Conservation (phyloP, 2,329 filamentous ascomycete species). For the Sclerotinia glacialis region DNA sequence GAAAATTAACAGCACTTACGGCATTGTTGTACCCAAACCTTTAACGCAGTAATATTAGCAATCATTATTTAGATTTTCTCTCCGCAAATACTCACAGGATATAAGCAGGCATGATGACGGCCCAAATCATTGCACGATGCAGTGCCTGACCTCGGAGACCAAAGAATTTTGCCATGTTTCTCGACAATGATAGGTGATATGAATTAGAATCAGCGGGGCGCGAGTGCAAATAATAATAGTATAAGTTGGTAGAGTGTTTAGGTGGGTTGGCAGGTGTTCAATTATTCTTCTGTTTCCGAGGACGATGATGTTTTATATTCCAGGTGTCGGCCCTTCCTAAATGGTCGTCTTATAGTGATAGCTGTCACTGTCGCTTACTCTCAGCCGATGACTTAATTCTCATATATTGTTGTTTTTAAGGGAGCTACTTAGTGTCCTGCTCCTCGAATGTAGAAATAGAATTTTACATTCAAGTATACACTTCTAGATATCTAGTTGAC, state of each 20-base stretch:
- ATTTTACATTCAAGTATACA: not conserved
- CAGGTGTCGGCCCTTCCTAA: conserved; percentile 8
- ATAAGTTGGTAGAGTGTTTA: not conserved
- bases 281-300: not conserved
- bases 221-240: not conserved
- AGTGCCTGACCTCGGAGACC: conserved; percentile 64
- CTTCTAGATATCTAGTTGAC: not conserved
- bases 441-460: not conserved
- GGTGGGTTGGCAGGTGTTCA: not conserved
- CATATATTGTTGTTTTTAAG: not conserved
- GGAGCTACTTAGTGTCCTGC: not conserved
- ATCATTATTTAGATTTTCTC: not conserved
- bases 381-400: not conserved
- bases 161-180: conserved; percentile 48
- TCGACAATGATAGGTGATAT: not conserved
- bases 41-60: conserved; percentile 5
- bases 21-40: conserved; percentile 49
- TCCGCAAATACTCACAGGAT: conserved; percentile 53
- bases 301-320: not conserved
- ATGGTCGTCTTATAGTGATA: not conserved
- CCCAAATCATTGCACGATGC: conserved; percentile 49
- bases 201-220: not conserved
- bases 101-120: conserved; percentile 67
- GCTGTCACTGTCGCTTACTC: not conserved
- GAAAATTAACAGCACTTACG: conserved; percentile 2